Percentiles rank a stretch among this genome's conserved stretches.
phyloP scores from a whole-genome alignment of 495 filamentous ascomycete species.

The Niebla homalea region DNA sequence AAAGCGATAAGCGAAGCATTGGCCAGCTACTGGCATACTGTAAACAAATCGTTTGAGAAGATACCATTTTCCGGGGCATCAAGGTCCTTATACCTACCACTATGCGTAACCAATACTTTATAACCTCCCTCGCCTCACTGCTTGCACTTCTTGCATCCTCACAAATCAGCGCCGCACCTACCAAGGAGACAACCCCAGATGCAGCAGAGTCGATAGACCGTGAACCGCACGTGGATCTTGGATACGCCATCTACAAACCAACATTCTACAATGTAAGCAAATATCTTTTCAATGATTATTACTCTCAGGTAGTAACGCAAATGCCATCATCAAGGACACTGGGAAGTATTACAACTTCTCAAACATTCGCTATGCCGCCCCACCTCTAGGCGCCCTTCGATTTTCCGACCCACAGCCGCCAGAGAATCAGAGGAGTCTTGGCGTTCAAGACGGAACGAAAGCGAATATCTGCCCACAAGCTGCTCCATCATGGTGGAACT shows the following conservation, averaged over 20 bases:
- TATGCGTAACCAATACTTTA: no score
- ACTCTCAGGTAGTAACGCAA: background rate
- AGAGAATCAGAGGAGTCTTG: constrained; percentile 13
- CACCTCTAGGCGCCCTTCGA: constrained; percentile 37
- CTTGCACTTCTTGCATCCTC: no score
- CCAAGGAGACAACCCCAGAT: no score
- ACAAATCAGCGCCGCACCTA: no score
- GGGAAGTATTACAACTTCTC: constrained; percentile 36
- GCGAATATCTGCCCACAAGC: constrained; percentile 38
- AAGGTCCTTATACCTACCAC: no score
- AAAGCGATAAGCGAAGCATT: no score
- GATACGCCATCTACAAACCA: constrained; percentile 1
- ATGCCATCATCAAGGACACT: background rate
- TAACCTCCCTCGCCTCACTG: no score
- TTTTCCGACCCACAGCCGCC: constrained; percentile 28
- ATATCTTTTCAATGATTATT: background rate
- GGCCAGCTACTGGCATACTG: no score
- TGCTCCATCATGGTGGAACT: constrained; percentile 22
- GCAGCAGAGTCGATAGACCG: no score
- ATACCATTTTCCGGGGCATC: no score
- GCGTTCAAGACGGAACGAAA: constrained; percentile 29
- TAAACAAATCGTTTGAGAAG: no score
- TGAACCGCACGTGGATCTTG: background rate
- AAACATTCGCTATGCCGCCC: constrained; percentile 45
- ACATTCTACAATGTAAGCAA: constrained; percentile 1